A percentile compares a stretch with the other conserved stretches of the same genome.
These are phyloP conservation scores for Petrea volubilis DNA, from an alignment of 257 asterid species.

Conservation along the genomic window DNA sequence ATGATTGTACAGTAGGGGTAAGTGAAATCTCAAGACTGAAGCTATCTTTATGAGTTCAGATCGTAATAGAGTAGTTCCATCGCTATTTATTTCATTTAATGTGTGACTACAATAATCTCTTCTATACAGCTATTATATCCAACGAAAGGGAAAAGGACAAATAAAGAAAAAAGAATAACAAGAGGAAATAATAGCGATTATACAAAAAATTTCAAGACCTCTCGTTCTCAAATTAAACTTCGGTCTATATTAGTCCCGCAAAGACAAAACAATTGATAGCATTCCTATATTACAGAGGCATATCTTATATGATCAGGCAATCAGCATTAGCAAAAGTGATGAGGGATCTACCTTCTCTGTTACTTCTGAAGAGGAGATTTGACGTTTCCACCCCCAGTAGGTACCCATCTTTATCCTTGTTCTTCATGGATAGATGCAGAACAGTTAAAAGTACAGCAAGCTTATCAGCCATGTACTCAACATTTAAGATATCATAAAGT, in stretches of 20 bases:
- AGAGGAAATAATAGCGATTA: neutral
- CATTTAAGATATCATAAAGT: conserved; percentile 52
- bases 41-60: neutral
- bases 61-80: neutral
- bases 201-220: neutral
- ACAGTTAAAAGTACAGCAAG: conserved; percentile 43
- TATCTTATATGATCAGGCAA: neutral
- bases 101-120: neutral
- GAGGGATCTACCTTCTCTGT: conserved; percentile 15
- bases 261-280: neutral
- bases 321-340: neutral
- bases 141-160: neutral
- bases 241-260: neutral
- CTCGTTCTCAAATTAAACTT: neutral
- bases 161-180: neutral
- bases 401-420: conserved; percentile 4
- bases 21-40: neutral
- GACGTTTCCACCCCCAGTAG: conserved; percentile 22
- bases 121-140: neutral
- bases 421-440: conserved; percentile 45
- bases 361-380: conserved; percentile 40
- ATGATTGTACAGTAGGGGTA: neutral
- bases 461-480: conserved; percentile 34
- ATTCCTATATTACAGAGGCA: neutral
- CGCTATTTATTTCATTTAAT: neutral